phyloP scores from a whole-genome alignment of 352 stramenopile species.

The Pythium folliculosum region DNA sequence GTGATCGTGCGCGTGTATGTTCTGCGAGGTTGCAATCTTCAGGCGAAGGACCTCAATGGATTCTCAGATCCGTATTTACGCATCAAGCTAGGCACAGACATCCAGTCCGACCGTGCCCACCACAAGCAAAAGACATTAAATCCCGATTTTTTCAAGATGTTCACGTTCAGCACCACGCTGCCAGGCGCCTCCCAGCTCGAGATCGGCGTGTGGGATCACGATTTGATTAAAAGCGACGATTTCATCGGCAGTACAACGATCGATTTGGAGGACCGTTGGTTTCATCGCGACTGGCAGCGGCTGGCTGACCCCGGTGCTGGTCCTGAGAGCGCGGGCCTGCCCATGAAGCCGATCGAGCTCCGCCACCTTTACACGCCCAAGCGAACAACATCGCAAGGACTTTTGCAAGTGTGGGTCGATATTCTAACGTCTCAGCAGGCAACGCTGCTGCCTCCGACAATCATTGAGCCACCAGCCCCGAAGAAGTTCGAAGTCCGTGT shows the following conservation, averaged over 20 bases:
- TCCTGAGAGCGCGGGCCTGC: conserved; percentile 21
- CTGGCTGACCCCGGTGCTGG: conserved; percentile 34
- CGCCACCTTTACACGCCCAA: conserved; percentile 82
- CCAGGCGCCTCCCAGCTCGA: conserved; percentile 80
- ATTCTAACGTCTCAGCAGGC: conserved; percentile 84
- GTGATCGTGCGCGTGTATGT: conserved; percentile 80
- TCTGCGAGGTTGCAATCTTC: conserved; percentile 64
- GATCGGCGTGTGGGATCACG: conserved; percentile 81
- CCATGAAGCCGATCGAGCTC: conserved; percentile 88
- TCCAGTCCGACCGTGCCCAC: conserved; percentile 66
- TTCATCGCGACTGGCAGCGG: conserved; percentile 85
- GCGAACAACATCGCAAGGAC: conserved; percentile 64
- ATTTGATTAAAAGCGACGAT: conserved; percentile 67
- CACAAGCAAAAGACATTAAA: conserved; percentile 77
- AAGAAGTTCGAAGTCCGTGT: conserved; percentile 88
- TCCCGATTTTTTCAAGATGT: conserved; percentile 77
- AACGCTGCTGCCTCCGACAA: conserved; percentile 54
- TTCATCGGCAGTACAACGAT: conserved; percentile 92
- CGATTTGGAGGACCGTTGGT: conserved; percentile 94
- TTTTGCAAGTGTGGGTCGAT: conserved; percentile 88
- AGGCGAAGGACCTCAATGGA: conserved; percentile 79
- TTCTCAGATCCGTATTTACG: conserved; percentile 81
- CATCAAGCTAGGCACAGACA: conserved; percentile 69
- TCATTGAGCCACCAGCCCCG: conserved; percentile 62
- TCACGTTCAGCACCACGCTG: conserved; percentile 65